A percentile compares a stretch with the other conserved stretches of the same genome.
phyloP scores from a whole-genome alignment of 768 basidiomycete genomes.

The Phlegmacium glaucopus region DNA sequence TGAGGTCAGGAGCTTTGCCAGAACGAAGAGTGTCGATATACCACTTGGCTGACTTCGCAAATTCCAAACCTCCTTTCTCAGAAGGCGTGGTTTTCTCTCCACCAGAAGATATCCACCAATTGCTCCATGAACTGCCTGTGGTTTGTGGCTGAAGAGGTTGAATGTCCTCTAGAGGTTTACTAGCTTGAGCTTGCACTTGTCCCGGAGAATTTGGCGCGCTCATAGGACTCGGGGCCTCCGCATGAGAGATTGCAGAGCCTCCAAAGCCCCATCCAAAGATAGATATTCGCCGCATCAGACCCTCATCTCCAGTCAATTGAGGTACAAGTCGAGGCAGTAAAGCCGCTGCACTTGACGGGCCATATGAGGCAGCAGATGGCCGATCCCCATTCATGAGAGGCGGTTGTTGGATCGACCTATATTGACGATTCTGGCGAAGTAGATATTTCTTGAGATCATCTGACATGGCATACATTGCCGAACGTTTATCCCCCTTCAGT shows the following conservation, averaged over 20 bases:
- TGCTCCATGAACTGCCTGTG: constrained; percentile 75
- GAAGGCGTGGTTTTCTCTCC: constrained; percentile 37
- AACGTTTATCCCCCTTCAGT: constrained; percentile 66
- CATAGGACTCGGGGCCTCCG: constrained; percentile 28
- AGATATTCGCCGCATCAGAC: constrained; percentile 66
- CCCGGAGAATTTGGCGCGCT: constrained; percentile 20
- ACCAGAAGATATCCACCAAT: constrained; percentile 73
- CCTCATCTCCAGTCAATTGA: constrained; percentile 71
- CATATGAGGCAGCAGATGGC: constrained; percentile 48
- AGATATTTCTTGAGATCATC: constrained; percentile 64
- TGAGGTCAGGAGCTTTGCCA: constrained; percentile 51
- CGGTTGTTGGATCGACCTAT: constrained; percentile 30
- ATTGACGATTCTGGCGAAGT: constrained; percentile 51
- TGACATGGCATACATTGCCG: constrained; percentile 59
- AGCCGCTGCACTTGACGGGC: constrained; percentile 53
- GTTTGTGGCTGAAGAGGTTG: constrained; percentile 55
- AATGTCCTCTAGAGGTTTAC: constrained; percentile 31
- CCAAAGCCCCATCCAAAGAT: constrained; percentile 57
- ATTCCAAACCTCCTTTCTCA: constrained; percentile 31
- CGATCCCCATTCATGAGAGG: constrained; percentile 21
- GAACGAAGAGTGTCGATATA: constrained; percentile 62
- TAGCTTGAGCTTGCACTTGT: constrained; percentile 23
- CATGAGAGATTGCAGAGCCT: constrained; percentile 32
- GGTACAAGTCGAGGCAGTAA: constrained; percentile 68
- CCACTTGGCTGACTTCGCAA: constrained; percentile 48